Percentiles rank a stretch among this genome's conserved stretches.
Conservation (phyloP, 202 grass and related monocot species). For the Tripidium arundinaceum region DNA sequence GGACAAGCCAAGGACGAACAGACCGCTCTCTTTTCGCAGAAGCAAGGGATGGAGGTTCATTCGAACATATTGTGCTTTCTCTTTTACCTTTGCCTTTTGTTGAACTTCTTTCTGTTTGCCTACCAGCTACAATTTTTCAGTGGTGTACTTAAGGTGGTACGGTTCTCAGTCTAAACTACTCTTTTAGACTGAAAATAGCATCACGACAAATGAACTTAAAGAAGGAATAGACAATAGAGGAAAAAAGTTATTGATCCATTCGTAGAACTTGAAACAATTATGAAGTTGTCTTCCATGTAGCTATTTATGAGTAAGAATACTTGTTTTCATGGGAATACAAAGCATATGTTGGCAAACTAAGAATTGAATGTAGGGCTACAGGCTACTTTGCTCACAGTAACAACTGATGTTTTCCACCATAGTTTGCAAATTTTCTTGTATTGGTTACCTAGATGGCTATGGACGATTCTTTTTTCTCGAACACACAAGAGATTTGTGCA, state of each 20-base stretch:
- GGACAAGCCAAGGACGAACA: constrained; percentile 2
- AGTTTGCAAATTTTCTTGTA: not conserved
- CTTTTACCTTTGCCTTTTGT: constrained; percentile 32
- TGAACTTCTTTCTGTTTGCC: constrained; percentile 19
- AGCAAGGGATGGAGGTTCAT: constrained; percentile 6
- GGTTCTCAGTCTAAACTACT: not conserved
- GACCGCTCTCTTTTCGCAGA: constrained; percentile 16
- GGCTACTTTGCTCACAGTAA: not conserved
- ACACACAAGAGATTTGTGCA: not conserved
- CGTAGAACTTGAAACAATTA: not conserved
- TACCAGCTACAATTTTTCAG: not conserved
- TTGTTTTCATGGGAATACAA: not conserved
- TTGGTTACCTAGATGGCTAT: not conserved
- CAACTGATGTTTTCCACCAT: not conserved
- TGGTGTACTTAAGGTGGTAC: not conserved
- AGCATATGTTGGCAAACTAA: not conserved
- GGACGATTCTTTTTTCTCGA: not conserved
- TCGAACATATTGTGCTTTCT: constrained; percentile 6
- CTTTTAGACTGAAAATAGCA: constrained; percentile 6
- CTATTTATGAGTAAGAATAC: not conserved
- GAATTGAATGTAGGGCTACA: too few species aligned
- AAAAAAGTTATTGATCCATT: not conserved
- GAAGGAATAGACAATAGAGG: not conserved
- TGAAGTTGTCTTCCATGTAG: not conserved
- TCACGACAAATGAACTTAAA: not conserved